A percentile compares a stretch with the other conserved stretches of the same genome.
Evolutionary conservation across 1,139 yeast genomes (phyloP).

Genomic region (Geotrichum candidum): DNA sequence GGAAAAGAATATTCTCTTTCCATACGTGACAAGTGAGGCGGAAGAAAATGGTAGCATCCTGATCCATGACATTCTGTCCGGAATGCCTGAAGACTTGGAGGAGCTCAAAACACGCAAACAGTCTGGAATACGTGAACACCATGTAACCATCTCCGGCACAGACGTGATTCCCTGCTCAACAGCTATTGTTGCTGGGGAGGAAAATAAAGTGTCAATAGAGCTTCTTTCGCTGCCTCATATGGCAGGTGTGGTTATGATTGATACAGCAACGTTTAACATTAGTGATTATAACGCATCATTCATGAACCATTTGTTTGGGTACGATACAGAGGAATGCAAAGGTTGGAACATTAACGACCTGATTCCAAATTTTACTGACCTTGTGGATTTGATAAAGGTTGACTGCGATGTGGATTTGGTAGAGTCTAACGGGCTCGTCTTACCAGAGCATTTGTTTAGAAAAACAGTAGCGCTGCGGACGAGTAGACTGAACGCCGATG

Average conservation of each 20-base stretch:
- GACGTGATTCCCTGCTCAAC: conserved; percentile 16
- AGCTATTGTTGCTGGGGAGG: not conserved
- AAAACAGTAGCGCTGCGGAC: conserved; percentile 39
- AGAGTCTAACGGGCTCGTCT: conserved; percentile 48
- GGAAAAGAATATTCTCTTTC: conserved; percentile 20
- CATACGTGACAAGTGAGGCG: conserved; percentile 14
- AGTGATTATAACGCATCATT: conserved; percentile 73
- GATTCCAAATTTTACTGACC: conserved; percentile 58
- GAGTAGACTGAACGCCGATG: not conserved
- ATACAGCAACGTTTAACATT: conserved; percentile 43
- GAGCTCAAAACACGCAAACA: conserved; percentile 1
- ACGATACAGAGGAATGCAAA: conserved; percentile 42
- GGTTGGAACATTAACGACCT: conserved; percentile 50
- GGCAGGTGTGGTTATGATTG: conserved; percentile 78
- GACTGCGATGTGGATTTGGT: conserved; percentile 25
- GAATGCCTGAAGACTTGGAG: conserved; percentile 17
- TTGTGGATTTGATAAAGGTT: conserved; percentile 46
- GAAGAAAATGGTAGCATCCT: conserved; percentile 12
- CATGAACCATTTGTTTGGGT: conserved; percentile 72
- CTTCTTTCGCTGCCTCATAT: conserved; percentile 63
- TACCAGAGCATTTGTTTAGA: conserved; percentile 87
- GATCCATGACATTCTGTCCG: conserved; percentile 19
- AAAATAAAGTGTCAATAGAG: conserved; percentile 7
- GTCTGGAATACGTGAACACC: conserved; percentile 7
- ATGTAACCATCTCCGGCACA: conserved; percentile 17